phyloP scores from a whole-genome alignment of 2,329 filamentous ascomycete genomes.

The Shiraia bambusicola region DNA sequence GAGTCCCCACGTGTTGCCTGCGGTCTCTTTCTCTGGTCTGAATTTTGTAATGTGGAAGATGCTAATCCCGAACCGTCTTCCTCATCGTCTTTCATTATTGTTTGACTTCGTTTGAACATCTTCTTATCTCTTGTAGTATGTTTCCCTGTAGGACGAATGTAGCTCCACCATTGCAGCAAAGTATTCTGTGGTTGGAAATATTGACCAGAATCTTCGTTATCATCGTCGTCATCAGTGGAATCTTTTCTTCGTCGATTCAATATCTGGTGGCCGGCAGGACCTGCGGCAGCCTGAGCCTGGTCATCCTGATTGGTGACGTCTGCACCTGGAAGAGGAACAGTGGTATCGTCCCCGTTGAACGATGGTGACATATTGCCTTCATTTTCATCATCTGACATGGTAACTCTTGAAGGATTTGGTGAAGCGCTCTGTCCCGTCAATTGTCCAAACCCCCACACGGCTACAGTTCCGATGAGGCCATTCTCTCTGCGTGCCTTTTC shows the following conservation, averaged over 20 bases:
- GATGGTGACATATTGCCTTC: conserved; percentile 32
- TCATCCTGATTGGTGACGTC: conserved; percentile 70
- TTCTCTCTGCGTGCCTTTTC: conserved; percentile 93
- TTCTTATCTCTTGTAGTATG: conserved; percentile 69
- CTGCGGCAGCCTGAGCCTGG: conserved; percentile 45
- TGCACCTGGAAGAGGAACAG: conserved; percentile 70
- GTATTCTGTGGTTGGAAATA: conserved; percentile 43
- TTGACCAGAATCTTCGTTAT: conserved; percentile 13
- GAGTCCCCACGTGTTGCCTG: conserved; percentile 54
- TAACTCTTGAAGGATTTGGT: conserved; percentile 55
- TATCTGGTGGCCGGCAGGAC: conserved; percentile 36
- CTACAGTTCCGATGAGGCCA: conserved; percentile 86
- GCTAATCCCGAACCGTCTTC: conserved; percentile 14
- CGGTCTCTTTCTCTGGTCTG: conserved; percentile 42
- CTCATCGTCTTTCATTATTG: conserved; percentile 27
- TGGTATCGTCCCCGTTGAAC: conserved; percentile 42
- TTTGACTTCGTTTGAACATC: conserved; percentile 47
- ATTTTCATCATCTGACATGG: conserved; percentile 32
- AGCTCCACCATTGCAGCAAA: conserved; percentile 64
- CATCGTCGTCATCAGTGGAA: conserved; percentile 15
- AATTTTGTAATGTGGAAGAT: conserved; percentile 14
- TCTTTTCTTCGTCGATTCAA: conserved; percentile 30
- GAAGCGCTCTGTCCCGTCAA: conserved; percentile 69
- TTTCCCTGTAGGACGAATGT: conserved; percentile 68
- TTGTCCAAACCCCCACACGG: conserved; percentile 93